Evolutionary conservation across 2,329 filamentous ascomycete species (phyloP).

Genomic region (Camptophora hylomeconis): DNA sequence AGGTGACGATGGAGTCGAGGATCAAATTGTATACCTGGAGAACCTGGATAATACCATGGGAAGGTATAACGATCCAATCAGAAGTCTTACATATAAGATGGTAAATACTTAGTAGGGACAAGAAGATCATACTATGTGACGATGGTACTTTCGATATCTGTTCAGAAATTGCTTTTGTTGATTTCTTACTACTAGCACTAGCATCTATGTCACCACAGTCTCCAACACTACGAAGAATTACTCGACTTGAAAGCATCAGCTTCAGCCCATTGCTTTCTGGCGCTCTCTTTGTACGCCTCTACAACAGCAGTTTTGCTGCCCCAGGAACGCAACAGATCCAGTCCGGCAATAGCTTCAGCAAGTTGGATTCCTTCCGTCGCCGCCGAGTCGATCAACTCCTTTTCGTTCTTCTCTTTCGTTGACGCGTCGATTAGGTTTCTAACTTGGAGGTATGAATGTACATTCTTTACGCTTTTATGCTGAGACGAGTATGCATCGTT

Average conservation of each 20-base stretch:
- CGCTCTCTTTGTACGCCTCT: slow-evolving; percentile 34
- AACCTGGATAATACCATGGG: too few relatives aligned
- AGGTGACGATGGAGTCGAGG: too few relatives aligned
- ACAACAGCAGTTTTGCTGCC: slow-evolving; percentile 36
- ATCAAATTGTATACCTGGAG: too few relatives aligned
- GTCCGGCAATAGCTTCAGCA: slow-evolving; percentile 43
- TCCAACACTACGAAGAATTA: too few relatives aligned
- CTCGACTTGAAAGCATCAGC: slow-evolving; percentile 23
- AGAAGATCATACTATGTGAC: too few relatives aligned
- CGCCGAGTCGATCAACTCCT: slow-evolving; percentile 44
- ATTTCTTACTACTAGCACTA: too few relatives aligned
- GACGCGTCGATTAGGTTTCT: slow-evolving; percentile 46
- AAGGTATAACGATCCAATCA: too few relatives aligned
- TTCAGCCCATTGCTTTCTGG: slow-evolving; percentile 27
- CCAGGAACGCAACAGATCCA: slow-evolving; percentile 39
- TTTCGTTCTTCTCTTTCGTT: slow-evolving; percentile 44
- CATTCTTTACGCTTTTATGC: slow-evolving; percentile 51
- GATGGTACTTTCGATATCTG: too few relatives aligned
- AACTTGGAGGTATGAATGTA: slow-evolving; percentile 50
- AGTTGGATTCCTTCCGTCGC: slow-evolving; percentile 40
- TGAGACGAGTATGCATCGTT: slow-evolving; percentile 54
- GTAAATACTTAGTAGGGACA: too few relatives aligned
- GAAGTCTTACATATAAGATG: too few relatives aligned
- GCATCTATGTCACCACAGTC: too few relatives aligned
- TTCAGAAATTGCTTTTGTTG: too few relatives aligned